Conservation (phyloP, 106 monocot genomes). For the Dioscorea zingiberensis region DNA sequence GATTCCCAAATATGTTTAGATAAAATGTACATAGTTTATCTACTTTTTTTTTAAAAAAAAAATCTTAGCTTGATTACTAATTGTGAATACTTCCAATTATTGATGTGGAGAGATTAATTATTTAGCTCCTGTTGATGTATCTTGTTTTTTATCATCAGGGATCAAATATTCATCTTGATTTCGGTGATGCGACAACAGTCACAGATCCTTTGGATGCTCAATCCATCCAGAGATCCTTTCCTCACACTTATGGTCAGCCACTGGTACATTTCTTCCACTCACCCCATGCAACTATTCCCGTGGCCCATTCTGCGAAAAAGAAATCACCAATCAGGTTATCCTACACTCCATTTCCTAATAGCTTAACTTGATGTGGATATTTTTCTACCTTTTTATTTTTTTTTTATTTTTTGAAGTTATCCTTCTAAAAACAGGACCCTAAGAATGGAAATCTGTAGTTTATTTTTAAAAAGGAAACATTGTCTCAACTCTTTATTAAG, state of each 20-base stretch:
- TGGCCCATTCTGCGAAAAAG: conserved; percentile 4
- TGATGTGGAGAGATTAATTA: not conserved
- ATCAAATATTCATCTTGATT: conserved; percentile 16
- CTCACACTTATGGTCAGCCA: conserved; percentile 41
- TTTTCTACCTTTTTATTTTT: not conserved
- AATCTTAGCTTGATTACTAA: not conserved
- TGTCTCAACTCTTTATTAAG: not conserved
- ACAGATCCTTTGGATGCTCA: conserved; percentile 35
- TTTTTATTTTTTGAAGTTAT: not conserved
- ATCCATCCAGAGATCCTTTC: conserved; percentile 34
- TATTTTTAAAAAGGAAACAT: not conserved
- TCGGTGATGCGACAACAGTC: conserved; percentile 26
- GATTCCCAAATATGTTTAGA: no score
- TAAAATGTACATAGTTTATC: no score
- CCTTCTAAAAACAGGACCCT: not conserved
- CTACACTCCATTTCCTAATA: not conserved
- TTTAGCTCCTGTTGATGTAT: not conserved
- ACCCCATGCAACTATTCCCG: not conserved
- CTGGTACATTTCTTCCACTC: conserved; percentile 28
- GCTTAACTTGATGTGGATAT: not conserved
- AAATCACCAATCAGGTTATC: conserved; percentile 8
- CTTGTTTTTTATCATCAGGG: not conserved
- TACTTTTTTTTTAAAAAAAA: no score
- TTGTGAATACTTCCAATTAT: not conserved
- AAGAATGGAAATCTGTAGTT: not conserved